A percentile compares a stretch with the other conserved stretches of the same genome.
phyloP scores from a whole-genome alignment of 2,329 filamentous ascomycete species.

The Cladosporium sp. region DNA sequence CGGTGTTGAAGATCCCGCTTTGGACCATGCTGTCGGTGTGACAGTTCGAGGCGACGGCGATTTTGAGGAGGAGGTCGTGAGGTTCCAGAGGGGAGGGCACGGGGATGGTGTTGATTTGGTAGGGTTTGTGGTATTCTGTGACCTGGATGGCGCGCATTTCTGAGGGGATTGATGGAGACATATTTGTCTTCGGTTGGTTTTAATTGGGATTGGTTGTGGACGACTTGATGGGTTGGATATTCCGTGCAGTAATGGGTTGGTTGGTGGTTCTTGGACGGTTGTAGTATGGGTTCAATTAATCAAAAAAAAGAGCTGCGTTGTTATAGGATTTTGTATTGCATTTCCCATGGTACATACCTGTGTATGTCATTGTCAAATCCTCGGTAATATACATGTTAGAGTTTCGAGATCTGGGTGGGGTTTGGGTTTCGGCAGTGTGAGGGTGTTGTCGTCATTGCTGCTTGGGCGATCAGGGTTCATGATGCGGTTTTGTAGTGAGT shows the following conservation, averaged over 20 bases:
- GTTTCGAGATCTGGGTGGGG: neutral
- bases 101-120: conserved; percentile 54
- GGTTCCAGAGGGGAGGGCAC: conserved; percentile 51
- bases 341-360: neutral
- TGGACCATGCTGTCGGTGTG: conserved; percentile 63
- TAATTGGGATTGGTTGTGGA: too few species aligned
- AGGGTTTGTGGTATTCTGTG: conserved; percentile 57
- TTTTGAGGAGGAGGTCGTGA: conserved; percentile 61
- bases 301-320: neutral
- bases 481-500: neutral
- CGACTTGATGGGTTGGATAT: too few species aligned
- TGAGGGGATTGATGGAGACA: conserved; percentile 39
- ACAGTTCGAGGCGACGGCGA: conserved; percentile 62
- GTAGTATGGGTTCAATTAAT: neutral
- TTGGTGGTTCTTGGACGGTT: neutral
- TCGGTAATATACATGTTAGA: neutral
- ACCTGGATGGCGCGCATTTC: conserved; percentile 53
- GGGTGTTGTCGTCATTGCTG: neutral
- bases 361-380: neutral
- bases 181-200: too few species aligned
- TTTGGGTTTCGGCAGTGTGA: neutral
- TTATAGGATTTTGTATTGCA: neutral
- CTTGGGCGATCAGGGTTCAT: neutral
- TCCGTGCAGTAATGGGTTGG: too few species aligned
- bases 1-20: conserved; percentile 51